Evolutionary conservation across 257 asterid species (phyloP), one percentile per base, ranked within the genome.

Genomic region (Scutellaria galericulata): DNA sequence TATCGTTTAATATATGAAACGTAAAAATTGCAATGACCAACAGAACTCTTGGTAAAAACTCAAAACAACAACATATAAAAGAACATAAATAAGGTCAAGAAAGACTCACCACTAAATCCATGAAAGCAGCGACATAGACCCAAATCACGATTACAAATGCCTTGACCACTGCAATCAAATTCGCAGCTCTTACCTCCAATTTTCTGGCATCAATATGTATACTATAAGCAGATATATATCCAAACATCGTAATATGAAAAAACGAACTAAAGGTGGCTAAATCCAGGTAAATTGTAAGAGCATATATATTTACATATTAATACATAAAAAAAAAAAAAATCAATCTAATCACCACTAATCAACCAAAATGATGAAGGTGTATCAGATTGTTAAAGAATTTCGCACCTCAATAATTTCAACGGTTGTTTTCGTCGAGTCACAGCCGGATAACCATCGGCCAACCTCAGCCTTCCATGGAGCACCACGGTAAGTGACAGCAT

Each of bases 61-160:
- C 15, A 14, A 14, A 31, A 27, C 51, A 67, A 35, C 9, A 52
- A 15, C 47, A 67, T 51, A 68, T 7, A 62, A 65, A 14, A 62
- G 27, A 55, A 71, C 35, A 42, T 18, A 52, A 71, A 14, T 66
- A 55, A 15, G 61, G 57, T 48, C 15, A 70, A 66, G 69, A 66
- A 75, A 52, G 60, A 80, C 97, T 80, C 72, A 91, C 99, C 99
- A 73, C 82, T 74, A 73, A 84, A 95, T 56, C 99, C 99, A 80
- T 87, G 98, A 85, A 95, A 95, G 87, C 99, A 95, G 68, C 86
- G 91, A 77, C 99, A 95, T 79, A 72, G 86, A 72, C 99, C 96
- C 86, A 90, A 82, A 64, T 87, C 95, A 56, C 58, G 87, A 78
- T 92, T 95, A 76, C 99, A 95, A 68, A 92, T 51, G 57, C 99